Conservation (phyloP, 2,329 filamentous ascomycete genomes). For the Penicillium sp. region DNA sequence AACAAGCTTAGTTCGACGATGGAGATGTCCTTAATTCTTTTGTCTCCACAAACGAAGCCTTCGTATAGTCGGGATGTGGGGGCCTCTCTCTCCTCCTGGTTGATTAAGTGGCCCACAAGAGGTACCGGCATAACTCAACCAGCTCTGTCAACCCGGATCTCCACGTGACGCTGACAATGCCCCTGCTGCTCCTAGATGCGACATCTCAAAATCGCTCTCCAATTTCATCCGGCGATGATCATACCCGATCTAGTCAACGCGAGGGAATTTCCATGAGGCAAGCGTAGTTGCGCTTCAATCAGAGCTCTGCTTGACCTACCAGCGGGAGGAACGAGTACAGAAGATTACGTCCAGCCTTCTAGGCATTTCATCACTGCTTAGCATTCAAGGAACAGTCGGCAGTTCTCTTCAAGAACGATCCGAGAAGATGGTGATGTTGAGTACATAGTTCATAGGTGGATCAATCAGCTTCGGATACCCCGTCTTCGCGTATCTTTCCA, state of each 20-base stretch:
- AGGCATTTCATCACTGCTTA: neutral
- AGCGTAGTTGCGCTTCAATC: slow-evolving; percentile 6
- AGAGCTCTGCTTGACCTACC: neutral
- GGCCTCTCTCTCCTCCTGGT: neutral
- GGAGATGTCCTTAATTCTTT: neutral
- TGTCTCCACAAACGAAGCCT: neutral
- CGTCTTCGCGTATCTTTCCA: neutral
- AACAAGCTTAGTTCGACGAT: neutral
- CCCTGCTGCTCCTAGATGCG: no score
- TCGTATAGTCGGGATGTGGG: slow-evolving; percentile 20
- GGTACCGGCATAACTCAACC: neutral
- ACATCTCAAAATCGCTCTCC: slow-evolving; percentile 12
- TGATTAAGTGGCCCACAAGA: slow-evolving; percentile 15
- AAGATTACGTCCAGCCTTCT: neutral
- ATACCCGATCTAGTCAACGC: neutral
- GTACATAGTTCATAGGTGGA: no score
- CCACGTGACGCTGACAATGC: neutral
- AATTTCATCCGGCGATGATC: slow-evolving; percentile 11
- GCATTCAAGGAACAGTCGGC: neutral
- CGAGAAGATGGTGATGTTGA: slow-evolving; percentile 1
- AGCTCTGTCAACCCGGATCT: neutral
- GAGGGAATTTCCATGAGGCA: neutral
- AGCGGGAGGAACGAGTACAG: neutral
- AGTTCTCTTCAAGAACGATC: neutral
- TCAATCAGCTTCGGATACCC: neutral